phyloP scores from a whole-genome alignment of 1,284 basidiomycete genomes.

The Serendipita sp. region DNA sequence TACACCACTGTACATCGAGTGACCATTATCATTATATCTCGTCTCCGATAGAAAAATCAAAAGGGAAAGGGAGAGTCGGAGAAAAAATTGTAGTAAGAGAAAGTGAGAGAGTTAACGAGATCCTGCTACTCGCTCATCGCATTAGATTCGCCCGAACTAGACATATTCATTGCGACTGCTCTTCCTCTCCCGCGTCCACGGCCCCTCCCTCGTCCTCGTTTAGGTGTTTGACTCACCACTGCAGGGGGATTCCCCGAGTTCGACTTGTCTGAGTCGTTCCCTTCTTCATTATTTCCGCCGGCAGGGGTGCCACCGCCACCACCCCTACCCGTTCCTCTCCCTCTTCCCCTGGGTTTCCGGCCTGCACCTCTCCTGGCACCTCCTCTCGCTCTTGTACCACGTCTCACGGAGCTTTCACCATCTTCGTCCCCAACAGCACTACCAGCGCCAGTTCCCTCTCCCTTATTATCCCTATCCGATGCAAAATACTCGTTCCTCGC shows the following conservation, averaged over 20 bases:
- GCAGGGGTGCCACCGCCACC: neutral
- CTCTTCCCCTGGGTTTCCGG: conserved; percentile 18
- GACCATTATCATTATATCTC: neutral
- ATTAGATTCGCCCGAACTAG: neutral
- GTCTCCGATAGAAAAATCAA: neutral
- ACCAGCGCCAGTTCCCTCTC: conserved; percentile 12
- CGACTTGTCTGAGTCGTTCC: conserved; percentile 4
- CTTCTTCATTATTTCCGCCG: conserved; percentile 5
- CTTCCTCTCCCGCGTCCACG: conserved; percentile 3
- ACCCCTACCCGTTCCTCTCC: conserved; percentile 2
- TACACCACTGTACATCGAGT: neutral
- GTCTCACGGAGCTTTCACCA: neutral
- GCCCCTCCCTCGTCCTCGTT: neutral
- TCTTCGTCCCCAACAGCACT: neutral
- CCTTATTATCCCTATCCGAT: conserved; percentile 53
- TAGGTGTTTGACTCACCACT: neutral
- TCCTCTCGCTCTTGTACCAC: conserved; percentile 22
- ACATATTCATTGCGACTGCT: neutral
- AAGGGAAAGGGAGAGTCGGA: neutral
- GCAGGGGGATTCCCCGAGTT: neutral
- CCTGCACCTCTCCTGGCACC: conserved; percentile 18
- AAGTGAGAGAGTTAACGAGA: neutral
- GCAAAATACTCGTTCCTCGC: conserved; percentile 59
- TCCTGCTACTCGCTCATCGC: neutral
- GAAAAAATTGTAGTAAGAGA: no score